Base-by-base conservation (phyloP, 768 basidiomycete species). In the Pleurotus ostreatus region DNA sequence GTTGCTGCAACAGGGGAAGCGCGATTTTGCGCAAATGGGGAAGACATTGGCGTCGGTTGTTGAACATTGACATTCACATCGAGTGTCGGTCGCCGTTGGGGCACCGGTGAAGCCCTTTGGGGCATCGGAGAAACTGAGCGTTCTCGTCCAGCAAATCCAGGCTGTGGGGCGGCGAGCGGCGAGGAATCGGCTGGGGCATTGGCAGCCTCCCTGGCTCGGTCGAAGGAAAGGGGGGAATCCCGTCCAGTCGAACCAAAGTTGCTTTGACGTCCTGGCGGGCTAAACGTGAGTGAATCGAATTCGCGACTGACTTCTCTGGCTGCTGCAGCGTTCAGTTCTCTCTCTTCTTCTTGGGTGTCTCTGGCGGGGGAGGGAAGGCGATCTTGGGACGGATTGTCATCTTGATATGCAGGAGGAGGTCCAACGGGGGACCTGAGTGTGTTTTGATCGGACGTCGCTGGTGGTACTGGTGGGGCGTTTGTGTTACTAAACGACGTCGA, bases 261-360 rank as follows among this genome's bases (percentile, higher is more conserved):
- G 60, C 58, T 30, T 49, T 53, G 30, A 44, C 56, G 43, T 57
- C 16, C 56, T 23, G 53, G 68, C 13, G 70, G 67, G 38, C 61
- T 68, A 39, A 68, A 64, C 56, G 72, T 75, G 15, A 89, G 68
- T 16, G 81, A 74, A 55, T 87, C 84, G 48, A 89, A 62, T 63
- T 88, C 89, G 11, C 81, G 78, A 11, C 79, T 79, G 1, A 91
- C 76, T 65, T 87, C 87, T 15, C 82, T 77, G 4, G 86, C 86
- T 23, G 84, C 87, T 15, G 87, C 88, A 1, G 80, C 82, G 60
- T 85, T 82, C 25, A 81, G 74, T n/a, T 73, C 74, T 2, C 67
- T 71, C 60, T 86, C 85, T 9, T 84, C 79, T 6, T 78, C 74
- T 30, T 78, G 71, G 13, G 70, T 59, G 34, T 70, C 70, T 23